These are phyloP conservation scores for Apiotrichum akiyoshidainum DNA, from an alignment of 1,284 basidiomycete species.

Conservation along the genomic window DNA sequence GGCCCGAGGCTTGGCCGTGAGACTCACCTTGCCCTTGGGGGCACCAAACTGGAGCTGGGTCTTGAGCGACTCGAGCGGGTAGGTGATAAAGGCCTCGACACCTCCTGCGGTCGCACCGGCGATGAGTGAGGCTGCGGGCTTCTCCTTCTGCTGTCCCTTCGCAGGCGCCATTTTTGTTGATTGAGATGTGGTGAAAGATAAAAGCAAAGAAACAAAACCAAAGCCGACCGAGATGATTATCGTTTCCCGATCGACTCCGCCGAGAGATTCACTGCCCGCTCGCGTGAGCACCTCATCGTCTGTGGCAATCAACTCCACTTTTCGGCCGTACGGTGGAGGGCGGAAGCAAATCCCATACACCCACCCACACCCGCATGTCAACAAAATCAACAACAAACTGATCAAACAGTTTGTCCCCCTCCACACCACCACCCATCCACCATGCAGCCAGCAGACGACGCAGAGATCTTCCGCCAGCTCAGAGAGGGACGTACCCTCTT, in stretches of 20 bases:
- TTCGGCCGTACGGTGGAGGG: too few relatives aligned
- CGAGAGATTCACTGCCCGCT: too few relatives aligned
- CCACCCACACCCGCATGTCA: too few relatives aligned
- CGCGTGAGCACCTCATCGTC: too few relatives aligned
- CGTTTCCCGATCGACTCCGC: too few relatives aligned
- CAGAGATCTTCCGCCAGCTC: conserved; percentile 10
- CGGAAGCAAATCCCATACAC: too few relatives aligned
- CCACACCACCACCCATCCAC: background rate
- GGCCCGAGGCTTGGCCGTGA: background rate
- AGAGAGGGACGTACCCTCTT: conserved; percentile 26
- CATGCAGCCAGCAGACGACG: conserved; percentile 9
- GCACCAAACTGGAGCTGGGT: conserved; percentile 55
- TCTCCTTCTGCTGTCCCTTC: conserved; percentile 58
- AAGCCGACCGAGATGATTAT: too few relatives aligned
- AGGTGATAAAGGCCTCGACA: conserved; percentile 67
- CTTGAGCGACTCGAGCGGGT: conserved; percentile 87
- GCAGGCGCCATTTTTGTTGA: conserved; percentile 14
- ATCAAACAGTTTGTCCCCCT: too few relatives aligned
- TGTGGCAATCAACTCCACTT: too few relatives aligned
- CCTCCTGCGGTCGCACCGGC: conserved; percentile 94
- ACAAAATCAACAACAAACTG: too few relatives aligned
- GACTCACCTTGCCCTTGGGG: conserved; percentile 33
- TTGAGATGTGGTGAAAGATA: too few relatives aligned
- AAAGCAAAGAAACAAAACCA: background rate
- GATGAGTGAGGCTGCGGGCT: conserved; percentile 67